These are phyloP conservation scores for Kodamaea sp. DNA, from an alignment of 1,139 yeast species.

Conservation along the genomic window DNA sequence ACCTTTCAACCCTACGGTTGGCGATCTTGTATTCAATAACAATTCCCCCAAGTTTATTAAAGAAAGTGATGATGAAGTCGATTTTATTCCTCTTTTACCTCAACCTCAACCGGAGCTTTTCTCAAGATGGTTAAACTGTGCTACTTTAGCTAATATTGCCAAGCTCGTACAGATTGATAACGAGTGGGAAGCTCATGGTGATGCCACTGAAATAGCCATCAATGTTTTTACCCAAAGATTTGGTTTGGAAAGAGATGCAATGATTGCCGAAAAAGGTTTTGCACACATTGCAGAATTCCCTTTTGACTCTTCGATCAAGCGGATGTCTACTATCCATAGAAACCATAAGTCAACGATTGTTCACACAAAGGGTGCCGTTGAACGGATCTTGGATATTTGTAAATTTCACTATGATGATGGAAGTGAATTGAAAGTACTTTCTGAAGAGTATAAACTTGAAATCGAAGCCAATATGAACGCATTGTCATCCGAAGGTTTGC, in stretches of 20 bases:
- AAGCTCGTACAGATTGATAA: slow-evolving; percentile 43
- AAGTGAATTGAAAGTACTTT: slow-evolving; percentile 31
- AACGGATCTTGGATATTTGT: slow-evolving; percentile 61
- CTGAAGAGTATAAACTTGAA: slow-evolving; percentile 34
- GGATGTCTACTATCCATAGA: slow-evolving; percentile 65
- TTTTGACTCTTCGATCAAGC: slow-evolving; percentile 72
- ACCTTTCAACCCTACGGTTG: slow-evolving; percentile 71
- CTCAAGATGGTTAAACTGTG: slow-evolving; percentile 51
- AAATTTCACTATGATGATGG: slow-evolving; percentile 43
- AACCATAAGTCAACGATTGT: slow-evolving; percentile 31
- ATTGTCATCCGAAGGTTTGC: slow-evolving; percentile 64
- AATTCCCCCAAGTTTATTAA: slow-evolving; percentile 42
- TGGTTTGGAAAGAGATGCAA: slow-evolving; percentile 42
- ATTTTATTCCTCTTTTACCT: slow-evolving; percentile 23
- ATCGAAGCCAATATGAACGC: slow-evolving; percentile 60
- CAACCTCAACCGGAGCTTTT: slow-evolving; percentile 27
- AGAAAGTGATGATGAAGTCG: slow-evolving; percentile 37
- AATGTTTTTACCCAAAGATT: slow-evolving; percentile 66
- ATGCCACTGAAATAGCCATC: slow-evolving; percentile 81
- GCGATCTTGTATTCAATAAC: slow-evolving; percentile 44
- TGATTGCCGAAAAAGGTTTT: slow-evolving; percentile 33
- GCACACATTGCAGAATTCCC: slow-evolving; percentile 65
- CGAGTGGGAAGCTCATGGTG: slow-evolving; percentile 75
- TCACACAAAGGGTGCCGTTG: slow-evolving; percentile 79
- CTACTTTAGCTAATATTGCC: slow-evolving; percentile 74